Base-by-base conservation (phyloP, 345 rosid genomes). In the Combretum micranthum region DNA sequence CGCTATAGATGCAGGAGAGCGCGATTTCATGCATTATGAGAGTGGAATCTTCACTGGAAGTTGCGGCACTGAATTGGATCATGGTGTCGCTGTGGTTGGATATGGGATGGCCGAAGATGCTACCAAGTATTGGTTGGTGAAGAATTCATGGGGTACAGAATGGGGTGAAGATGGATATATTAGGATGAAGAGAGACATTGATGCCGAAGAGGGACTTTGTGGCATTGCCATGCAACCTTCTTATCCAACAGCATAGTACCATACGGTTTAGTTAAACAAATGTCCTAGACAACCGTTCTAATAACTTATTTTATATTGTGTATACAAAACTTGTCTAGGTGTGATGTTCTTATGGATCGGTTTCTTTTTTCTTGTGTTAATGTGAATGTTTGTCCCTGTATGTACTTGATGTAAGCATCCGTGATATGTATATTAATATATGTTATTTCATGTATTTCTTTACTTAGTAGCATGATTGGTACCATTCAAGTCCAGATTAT, bases 81-180 rank as follows among this genome's bases (percentile, higher is more conserved):
- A 80, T 62, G 81, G 70, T 12, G 73, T 77, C 16, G 75, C 83
- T 1, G 55, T 75, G 0, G 63, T 83, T 43, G 88, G 88, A 15
- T 83, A 80, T 18, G 85, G 81, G 14, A 63, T 54, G 20, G 57
- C 32, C 39, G 44, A 15, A 3, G 70, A 59, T 10, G 84, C 79
- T 20, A 58, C 60, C 1, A 73, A 72, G 66, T 82, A 77, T 42
- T 82, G 83, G 88, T 44, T 80, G 65, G 62, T 70, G 15, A 79
- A 79, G 80, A 82, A 82, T 53, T 82, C 87, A 4, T 79, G 87
- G 84, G 84, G 87, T 2, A 37, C 43, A 0, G 15, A 47, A 22
- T 82, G 87, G 84, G 82, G 82, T 4, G 87, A 82, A 52, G 23
- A 20, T 9, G 87, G 87, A 19, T 79, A 65, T 56, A 76, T 79